phyloP scores from a whole-genome alignment of 1,284 basidiomycete species.

The Ustilago hordei region DNA sequence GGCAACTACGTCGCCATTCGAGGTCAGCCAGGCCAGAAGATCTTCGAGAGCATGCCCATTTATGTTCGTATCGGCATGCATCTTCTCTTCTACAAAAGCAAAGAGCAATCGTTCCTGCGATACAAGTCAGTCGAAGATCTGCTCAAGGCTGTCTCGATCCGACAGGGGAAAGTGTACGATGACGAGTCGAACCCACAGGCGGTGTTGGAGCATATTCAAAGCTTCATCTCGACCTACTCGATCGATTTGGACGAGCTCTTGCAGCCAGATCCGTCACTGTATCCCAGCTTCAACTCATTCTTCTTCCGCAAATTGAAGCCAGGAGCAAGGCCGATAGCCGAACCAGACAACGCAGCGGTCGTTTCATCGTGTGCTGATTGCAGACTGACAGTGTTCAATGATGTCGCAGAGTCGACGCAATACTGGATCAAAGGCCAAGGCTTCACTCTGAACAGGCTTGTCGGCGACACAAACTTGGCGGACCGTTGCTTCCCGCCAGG shows the following conservation, averaged over 20 bases:
- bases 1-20: constrained; percentile 63
- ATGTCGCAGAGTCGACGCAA: constrained; percentile 82
- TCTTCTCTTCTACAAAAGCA: constrained; percentile 95
- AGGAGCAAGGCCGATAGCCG: constrained; percentile 81
- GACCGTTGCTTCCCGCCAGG: constrained; percentile 52
- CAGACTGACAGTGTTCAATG: constrained; percentile 90
- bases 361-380: constrained; percentile 92
- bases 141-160: constrained; percentile 48
- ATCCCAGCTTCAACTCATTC: constrained; percentile 90
- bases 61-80: constrained; percentile 94
- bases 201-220: constrained; percentile 83
- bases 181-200: constrained; percentile 88
- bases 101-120: constrained; percentile 86
- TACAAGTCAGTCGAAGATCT: constrained; percentile 91
- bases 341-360: constrained; percentile 79
- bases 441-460: constrained; percentile 82
- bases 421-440: constrained; percentile 98
- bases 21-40: constrained; percentile 42
- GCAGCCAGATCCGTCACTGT: constrained; percentile 73
- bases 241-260: constrained; percentile 85
- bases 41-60: constrained; percentile 78
- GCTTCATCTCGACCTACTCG: constrained; percentile 90
- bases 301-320: constrained; percentile 92
- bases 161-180: constrained; percentile 72
- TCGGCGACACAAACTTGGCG: constrained; percentile 75